Base-by-base conservation (phyloP, 495 filamentous ascomycete genomes). In the Aspergillus indologenus region DNA sequence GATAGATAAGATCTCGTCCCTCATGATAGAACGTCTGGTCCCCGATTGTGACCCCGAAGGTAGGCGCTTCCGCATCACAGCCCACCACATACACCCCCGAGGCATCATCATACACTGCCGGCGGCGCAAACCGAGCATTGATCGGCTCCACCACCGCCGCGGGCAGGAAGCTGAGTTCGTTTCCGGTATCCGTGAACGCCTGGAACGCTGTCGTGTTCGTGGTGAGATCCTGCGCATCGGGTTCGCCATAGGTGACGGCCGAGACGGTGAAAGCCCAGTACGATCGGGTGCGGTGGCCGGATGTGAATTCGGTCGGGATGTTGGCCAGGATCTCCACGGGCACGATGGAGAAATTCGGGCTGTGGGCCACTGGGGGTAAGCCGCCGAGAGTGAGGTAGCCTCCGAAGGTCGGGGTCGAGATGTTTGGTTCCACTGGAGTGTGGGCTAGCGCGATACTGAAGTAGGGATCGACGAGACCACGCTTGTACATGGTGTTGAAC, bases 171-270 rank as follows among this genome's bases (percentile, higher is more conserved):
- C 83, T 81, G 60, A 83, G 81, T 0, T 84, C 81, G 5, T 88
- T 90, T 31, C 89, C 89, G 0, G 87, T 82, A 71, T 92, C 89
- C 56, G 90, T 78, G 63, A 87, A 84, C 0, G 81, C 83, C 54
- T 71, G 68, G 52, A 65, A 71, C 1, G 64, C 54, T 14, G 61
- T 65, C 14, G 26, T 44, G 40, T 69, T 66, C 9, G 56, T 57
- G 4, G 56, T 61, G 6, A 50, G 8, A 5, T 53, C 29, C 20
- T 43, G 48, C 9, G 42, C 18, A 2, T 46, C 3, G 0, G 57
- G 54, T 3, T 46, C 12, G 3, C 68, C 68, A 45, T 65, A 70
- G n/a, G 5, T 58, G 17, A 63, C 59, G 0, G 34, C 34, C 0
- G 23, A n/a, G 17, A 74, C 52, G 19, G 71, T 66, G 0, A 59